Percentiles rank a stretch among this genome's conserved stretches.
phyloP scores from a whole-genome alignment of 768 basidiomycete species.

The Lyophyllum shimeji region DNA sequence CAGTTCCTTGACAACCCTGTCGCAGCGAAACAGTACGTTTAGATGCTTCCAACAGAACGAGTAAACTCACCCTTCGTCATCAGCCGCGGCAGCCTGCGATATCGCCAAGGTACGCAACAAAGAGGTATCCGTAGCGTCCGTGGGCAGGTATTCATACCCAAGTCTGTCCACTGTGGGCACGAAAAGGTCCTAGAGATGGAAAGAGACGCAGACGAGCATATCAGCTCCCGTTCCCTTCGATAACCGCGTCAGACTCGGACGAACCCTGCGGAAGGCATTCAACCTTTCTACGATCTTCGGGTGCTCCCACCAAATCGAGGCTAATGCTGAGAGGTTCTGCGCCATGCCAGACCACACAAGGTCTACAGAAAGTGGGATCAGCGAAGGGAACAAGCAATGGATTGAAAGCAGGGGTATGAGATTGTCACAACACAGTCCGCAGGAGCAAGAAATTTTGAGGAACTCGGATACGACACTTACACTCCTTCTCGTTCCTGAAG shows the following conservation, averaged over 20 bases:
- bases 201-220: background rate
- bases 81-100: slow-evolving; percentile 37
- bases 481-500: slow-evolving; percentile 75
- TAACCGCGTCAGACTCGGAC: slow-evolving; percentile 18
- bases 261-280: slow-evolving; percentile 59
- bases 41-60: background rate
- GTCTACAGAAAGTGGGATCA: slow-evolving; percentile 40
- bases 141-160: slow-evolving; percentile 70
- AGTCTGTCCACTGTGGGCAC: slow-evolving; percentile 75
- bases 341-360: slow-evolving; percentile 80
- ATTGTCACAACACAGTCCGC: background rate
- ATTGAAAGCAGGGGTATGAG: background rate
- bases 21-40: background rate
- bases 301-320: slow-evolving; percentile 85
- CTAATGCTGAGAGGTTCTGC: slow-evolving; percentile 51
- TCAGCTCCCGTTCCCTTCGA: slow-evolving; percentile 1
- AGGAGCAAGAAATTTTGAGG: background rate
- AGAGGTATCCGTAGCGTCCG: slow-evolving; percentile 66
- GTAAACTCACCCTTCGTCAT: slow-evolving; percentile 23
- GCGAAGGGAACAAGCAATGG: background rate
- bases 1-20: slow-evolving; percentile 75
- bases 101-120: slow-evolving; percentile 79
- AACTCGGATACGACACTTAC: slow-evolving; percentile 40
- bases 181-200: slow-evolving; percentile 52
- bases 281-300: slow-evolving; percentile 49